Conservation (phyloP, 129 eudicot genomes). For the carrot (Daucus carota) region DH1_v3.0 NC_030381.2:43539001-43539500, state of each 20-base stretch:
- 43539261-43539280: slow-evolving; percentile 21
- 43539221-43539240: slow-evolving; percentile 31
- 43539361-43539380: slow-evolving; percentile 83
- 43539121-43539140: slow-evolving; percentile 48
- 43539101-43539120: slow-evolving; percentile 72
- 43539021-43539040: slow-evolving; percentile 75
- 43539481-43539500: too few species aligned
- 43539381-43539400: slow-evolving; percentile 62
- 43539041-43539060: slow-evolving; percentile 47
- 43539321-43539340: slow-evolving; percentile 74
- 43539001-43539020: slow-evolving; percentile 84
- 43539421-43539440: background rate
- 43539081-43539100: slow-evolving; percentile 45
- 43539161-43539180: slow-evolving; percentile 47
- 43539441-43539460: too few species aligned
- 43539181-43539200: slow-evolving; percentile 50
- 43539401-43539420: background rate
- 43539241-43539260: slow-evolving; percentile 77
- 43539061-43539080: slow-evolving; percentile 42
- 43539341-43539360: slow-evolving; percentile 88
- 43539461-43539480: background rate
- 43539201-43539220: slow-evolving; percentile 48
- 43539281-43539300: slow-evolving; percentile 32
- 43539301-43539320: slow-evolving; percentile 53
- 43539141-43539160: slow-evolving; percentile 31